Evolutionary conservation across 805 yeast species (phyloP), one percentile per base, ranked within the genome.

Genomic region (Dipodascopsis uninucleata): DNA sequence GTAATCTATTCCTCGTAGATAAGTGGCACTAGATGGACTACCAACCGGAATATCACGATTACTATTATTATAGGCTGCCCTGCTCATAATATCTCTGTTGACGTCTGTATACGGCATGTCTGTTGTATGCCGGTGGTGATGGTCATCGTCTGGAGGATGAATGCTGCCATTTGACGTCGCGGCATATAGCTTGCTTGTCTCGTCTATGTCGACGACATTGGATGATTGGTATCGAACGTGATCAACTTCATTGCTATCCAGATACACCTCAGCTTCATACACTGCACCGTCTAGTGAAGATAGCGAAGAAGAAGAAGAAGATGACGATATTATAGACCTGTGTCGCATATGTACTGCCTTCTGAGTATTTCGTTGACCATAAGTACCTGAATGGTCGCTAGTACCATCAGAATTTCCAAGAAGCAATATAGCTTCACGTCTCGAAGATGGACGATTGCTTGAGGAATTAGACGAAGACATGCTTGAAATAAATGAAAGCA

Each of bases 221-320:
- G 39, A 35, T 23, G 39, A 39, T 34, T 22, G 28, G 42, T 18
- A n/a, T 23, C 25, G 23, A 3, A 38, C 9, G 35, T 21, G 24
- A 33, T 45, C 40, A n/a, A 34, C 9, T 5, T 41, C 14, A 33
- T 43, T 46, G 29, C 34, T 33, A 31, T 41, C 55, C 29, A 37
- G 31, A 29, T 39, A 32, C 14, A 47, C 49, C 34, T 50, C 55
- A 25, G 55, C 55, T 28, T 50, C 53, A 43, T 50, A 50, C 2
- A 50, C 45, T 9, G 55, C 46, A 12, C 45, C 49, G 26, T 47
- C 54, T 36, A 23, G 34, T n/a, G 43, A 40, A 34, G 25, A 17
- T 16, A 28, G 42, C 40, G 40, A 36, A 31, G 40, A 36, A 10
- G 36, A 32, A 14, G 36, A 32, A 12, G 14, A 32, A 10, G 36